Evolutionary conservation across 2,329 filamentous ascomycete genomes (phyloP), one percentile per base, ranked within the genome.

Genomic region (Zymoseptoria crescenta): DNA sequence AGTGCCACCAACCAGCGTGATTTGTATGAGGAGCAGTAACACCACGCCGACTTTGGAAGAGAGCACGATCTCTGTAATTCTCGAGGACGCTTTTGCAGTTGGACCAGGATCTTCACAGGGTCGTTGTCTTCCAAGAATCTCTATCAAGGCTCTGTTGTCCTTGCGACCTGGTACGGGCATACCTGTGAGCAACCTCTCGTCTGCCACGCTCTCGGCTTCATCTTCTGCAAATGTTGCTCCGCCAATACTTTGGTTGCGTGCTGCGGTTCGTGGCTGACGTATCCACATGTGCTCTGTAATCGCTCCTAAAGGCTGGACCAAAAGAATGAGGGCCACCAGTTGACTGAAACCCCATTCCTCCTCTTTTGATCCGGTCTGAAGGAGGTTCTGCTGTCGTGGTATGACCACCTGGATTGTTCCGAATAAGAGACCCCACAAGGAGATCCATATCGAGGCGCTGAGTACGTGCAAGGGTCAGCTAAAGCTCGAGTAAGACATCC

Each of bases 361-460:
- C 61, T 57, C 7, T 45, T 28, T n/a, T 54, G 50, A 6, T 21
- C 53, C 4, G 59, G 49, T 0, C 27, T 55, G 19, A 58, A 54
- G 45, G 59, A 57, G 29, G 61, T 61, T n/a, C 19, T 59, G 24
- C 35, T 56, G 19, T 5, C 67, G 57, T 4, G 67, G 66, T 4
- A 67, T 59, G 5, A 67, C 19, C 9, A 68, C 63, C 28, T 69
- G 66, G 48, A 69, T 59, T 13, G 61, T 64, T 1, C 67, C 67
- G 28, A 63, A 69, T 9, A 66, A 62, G 19, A 69, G 57, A 2
- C 67, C 66, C 27, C 67, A 52, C 2, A 62, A 49, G 1, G 61
- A 64, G 1, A 69, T 51, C 63, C 64, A 66, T 1, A 69, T 57
- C 0, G 66, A 61, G 9, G 66, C 65, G 4, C 24, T 24, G 24